Conservation (phyloP, 2,329 filamentous ascomycete species). For the Clonostachys solani region DNA sequence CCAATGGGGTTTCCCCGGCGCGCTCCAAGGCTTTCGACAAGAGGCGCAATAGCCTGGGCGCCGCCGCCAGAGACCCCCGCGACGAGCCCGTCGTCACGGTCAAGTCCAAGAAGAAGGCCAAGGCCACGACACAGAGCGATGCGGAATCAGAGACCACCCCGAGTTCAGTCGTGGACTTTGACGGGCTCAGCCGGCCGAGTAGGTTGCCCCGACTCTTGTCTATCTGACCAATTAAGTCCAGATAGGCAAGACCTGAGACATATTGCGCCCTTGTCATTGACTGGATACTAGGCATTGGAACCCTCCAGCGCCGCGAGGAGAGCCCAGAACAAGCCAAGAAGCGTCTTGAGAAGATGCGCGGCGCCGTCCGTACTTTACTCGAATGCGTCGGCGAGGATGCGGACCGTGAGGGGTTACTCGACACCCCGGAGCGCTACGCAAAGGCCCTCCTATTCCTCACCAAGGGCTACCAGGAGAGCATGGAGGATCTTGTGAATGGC, state of each 20-base stretch:
- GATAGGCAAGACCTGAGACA: not conserved
- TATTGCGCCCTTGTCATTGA: not conserved
- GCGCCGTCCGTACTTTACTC: slow-evolving; percentile 60
- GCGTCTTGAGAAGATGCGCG: slow-evolving; percentile 54
- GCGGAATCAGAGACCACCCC: slow-evolving; percentile 20
- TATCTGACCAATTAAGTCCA: not conserved
- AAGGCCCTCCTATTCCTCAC: slow-evolving; percentile 96
- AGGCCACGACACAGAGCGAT: not conserved
- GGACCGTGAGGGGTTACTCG: slow-evolving; percentile 59
- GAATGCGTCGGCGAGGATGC: slow-evolving; percentile 68
- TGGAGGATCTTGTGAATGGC: slow-evolving; percentile 84
- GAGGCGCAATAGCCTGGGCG: slow-evolving; percentile 51
- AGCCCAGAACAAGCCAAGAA: slow-evolving; percentile 32
- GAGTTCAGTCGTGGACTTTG: slow-evolving; percentile 56
- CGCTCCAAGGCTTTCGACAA: slow-evolving; percentile 23
- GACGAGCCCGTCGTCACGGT: slow-evolving; percentile 43
- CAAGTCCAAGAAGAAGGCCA: slow-evolving; percentile 4
- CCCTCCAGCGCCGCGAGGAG: slow-evolving; percentile 58
- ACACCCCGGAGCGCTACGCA: slow-evolving; percentile 80
- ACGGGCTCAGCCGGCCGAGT: slow-evolving; percentile 58
- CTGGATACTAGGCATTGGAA: slow-evolving; percentile 50
- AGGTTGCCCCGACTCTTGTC: slow-evolving; percentile 12
- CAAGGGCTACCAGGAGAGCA: slow-evolving; percentile 93
- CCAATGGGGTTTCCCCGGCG: slow-evolving; percentile 21
- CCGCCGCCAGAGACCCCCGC: slow-evolving; percentile 55